phyloP scores from a whole-genome alignment of 1,284 basidiomycete species.

The Tilletia setariae region DNA sequence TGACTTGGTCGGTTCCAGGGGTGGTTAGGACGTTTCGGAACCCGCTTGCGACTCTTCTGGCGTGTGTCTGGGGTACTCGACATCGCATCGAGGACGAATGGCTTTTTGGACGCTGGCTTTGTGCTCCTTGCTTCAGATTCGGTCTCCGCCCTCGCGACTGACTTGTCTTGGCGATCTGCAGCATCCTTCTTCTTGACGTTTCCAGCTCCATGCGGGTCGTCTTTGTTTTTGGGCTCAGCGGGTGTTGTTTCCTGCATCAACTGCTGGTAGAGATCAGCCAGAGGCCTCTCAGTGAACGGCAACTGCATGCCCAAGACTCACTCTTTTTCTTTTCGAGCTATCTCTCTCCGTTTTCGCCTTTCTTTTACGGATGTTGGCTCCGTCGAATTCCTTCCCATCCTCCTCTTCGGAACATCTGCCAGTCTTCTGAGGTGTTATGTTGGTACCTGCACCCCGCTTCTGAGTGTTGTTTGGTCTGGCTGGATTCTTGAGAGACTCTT shows the following conservation, averaged over 20 bases:
- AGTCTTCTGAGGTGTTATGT: neutral
- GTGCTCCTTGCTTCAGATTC: too few relatives aligned
- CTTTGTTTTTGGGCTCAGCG: too few relatives aligned
- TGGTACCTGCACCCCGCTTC: neutral
- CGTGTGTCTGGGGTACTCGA: neutral
- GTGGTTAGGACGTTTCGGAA: neutral
- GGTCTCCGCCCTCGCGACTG: too few relatives aligned
- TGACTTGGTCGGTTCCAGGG: slow-evolving; percentile 13
- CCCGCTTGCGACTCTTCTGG: neutral
- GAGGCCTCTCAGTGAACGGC: neutral
- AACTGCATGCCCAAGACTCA: neutral
- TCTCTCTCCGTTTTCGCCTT: neutral
- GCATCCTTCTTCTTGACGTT: too few relatives aligned
- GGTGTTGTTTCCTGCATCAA: neutral
- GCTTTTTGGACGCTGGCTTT: neutral
- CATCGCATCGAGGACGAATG: neutral
- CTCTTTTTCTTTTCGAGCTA: neutral
- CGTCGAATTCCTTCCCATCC: neutral
- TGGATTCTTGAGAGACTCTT: neutral
- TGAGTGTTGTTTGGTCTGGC: neutral
- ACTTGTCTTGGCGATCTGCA: too few relatives aligned
- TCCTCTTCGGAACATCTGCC: neutral
- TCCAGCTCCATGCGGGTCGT: too few relatives aligned
- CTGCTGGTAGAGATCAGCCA: too few relatives aligned
- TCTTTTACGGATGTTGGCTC: neutral